Evolutionary conservation across 2,329 filamentous ascomycete genomes (phyloP).

Genomic region (Eutypa lata): DNA sequence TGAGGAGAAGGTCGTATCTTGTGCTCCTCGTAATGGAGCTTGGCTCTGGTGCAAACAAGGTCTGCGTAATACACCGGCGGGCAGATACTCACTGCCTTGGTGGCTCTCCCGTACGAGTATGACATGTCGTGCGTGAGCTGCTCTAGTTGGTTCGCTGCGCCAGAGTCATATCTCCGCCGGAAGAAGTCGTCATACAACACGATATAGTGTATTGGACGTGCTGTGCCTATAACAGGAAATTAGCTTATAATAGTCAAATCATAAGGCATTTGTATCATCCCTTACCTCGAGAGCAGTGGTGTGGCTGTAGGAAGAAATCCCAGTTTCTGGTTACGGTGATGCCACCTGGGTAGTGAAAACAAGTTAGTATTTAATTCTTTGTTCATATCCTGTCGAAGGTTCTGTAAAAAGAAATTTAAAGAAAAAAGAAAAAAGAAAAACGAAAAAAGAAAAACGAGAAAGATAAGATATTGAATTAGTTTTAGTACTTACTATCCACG

Average conservation of each 20-base stretch:
- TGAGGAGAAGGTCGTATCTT: background rate
- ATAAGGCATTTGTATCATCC: too few relatives aligned
- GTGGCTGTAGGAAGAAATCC: background rate
- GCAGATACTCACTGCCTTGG: background rate
- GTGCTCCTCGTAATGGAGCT: background rate
- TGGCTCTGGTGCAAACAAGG: background rate
- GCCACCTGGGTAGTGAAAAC: background rate
- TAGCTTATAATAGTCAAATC: too few relatives aligned
- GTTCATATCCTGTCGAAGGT: too few relatives aligned
- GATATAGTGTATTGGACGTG: background rate
- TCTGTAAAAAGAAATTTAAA: too few relatives aligned
- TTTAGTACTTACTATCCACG: too few relatives aligned
- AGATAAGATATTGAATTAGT: too few relatives aligned
- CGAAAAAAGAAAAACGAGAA: too few relatives aligned
- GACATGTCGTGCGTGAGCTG: background rate
- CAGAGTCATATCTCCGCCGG: background rate
- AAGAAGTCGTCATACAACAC: background rate
- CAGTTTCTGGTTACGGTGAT: background rate
- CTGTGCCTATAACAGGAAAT: background rate
- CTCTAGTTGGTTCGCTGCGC: background rate
- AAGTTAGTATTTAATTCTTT: too few relatives aligned
- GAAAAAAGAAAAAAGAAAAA: too few relatives aligned
- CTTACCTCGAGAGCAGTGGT: too few relatives aligned
- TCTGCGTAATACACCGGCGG: background rate
- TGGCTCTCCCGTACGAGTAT: background rate